Percentiles rank a stretch among this genome's conserved stretches.
Conservation (phyloP, 345 rosid species). For the Citrus mangshanensis region DNA sequence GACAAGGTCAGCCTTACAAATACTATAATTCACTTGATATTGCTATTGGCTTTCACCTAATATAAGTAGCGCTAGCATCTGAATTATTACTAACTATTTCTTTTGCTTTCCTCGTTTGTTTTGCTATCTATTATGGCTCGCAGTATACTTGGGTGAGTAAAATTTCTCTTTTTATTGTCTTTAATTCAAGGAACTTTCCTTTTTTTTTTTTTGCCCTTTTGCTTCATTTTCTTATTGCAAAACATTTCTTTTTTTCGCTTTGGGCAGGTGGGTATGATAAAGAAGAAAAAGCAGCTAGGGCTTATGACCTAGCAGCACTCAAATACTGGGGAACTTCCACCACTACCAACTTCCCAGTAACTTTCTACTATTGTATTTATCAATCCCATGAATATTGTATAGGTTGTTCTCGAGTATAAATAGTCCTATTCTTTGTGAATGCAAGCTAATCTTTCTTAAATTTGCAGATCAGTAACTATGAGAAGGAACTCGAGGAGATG, state of each 20-base stretch:
- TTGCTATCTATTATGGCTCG: conserved; percentile 10
- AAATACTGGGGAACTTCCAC: conserved; percentile 99
- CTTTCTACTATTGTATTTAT: not conserved
- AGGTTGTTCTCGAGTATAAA: not conserved
- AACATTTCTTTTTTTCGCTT: not conserved
- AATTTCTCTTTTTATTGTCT: not conserved
- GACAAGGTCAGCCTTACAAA: conserved; percentile 59
- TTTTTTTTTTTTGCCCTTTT: not conserved
- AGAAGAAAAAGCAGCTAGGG: conserved; percentile 98
- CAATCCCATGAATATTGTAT: too few species aligned
- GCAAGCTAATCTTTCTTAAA: not conserved
- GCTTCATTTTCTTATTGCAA: not conserved
- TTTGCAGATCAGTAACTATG: conserved; percentile 80
- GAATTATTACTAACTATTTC: conserved; percentile 18
- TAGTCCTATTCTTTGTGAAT: not conserved
- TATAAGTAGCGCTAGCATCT: not conserved
- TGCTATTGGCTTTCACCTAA: not conserved
- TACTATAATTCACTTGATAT: not conserved
- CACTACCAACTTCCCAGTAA: conserved; percentile 90
- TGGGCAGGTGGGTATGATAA: conserved; percentile 93
- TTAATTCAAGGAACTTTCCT: too few species aligned
- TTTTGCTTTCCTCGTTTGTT: conserved; percentile 20
- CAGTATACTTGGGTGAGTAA: conserved; percentile 89
- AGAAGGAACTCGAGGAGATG: conserved; percentile 98
- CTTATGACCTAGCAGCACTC: conserved; percentile 93